A percentile compares a stretch with the other conserved stretches of the same genome.
Conservation (phyloP, 148 eudicot genomes). For the Chenopodium formosanum region DNA sequence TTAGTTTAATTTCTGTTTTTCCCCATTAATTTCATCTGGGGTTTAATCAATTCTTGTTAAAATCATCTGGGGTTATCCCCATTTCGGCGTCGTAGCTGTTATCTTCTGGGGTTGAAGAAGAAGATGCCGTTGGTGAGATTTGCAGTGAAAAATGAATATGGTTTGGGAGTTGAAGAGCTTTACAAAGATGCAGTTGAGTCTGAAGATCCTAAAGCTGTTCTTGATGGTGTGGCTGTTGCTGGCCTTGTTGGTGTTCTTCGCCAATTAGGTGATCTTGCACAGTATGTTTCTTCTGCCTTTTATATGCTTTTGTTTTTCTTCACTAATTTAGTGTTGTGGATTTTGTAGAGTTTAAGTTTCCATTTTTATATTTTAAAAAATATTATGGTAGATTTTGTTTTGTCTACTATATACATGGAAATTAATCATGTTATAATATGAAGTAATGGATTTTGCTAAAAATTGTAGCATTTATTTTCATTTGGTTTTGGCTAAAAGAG, state of each 20-base stretch:
- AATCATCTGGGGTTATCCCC: background rate
- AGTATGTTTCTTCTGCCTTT: slow-evolving; percentile 40
- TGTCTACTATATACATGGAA: background rate
- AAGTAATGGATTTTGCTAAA: background rate
- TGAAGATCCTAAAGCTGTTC: slow-evolving; percentile 87
- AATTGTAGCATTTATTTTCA: background rate
- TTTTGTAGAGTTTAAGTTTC: background rate
- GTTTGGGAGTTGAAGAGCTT: slow-evolving; percentile 65
- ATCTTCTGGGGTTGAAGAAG: slow-evolving; percentile 8
- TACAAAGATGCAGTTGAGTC: slow-evolving; percentile 45
- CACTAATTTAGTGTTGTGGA: background rate
- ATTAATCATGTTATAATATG: background rate
- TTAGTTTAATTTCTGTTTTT: background rate
- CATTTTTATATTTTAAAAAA: background rate
- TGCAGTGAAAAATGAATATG: slow-evolving; percentile 77
- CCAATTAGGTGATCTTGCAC: slow-evolving; percentile 95
- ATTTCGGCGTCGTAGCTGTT: background rate
- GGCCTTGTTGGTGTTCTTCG: slow-evolving; percentile 96
- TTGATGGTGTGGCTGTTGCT: slow-evolving; percentile 87
- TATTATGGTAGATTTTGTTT: background rate
- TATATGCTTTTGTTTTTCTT: background rate
- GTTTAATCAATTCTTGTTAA: too few relatives aligned
- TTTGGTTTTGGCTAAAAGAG: background rate
- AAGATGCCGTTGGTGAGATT: slow-evolving; percentile 81
- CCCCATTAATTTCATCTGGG: background rate